Conservation (phyloP, 1,284 basidiomycete genomes). For the Ganoderma boninense region DNA sequence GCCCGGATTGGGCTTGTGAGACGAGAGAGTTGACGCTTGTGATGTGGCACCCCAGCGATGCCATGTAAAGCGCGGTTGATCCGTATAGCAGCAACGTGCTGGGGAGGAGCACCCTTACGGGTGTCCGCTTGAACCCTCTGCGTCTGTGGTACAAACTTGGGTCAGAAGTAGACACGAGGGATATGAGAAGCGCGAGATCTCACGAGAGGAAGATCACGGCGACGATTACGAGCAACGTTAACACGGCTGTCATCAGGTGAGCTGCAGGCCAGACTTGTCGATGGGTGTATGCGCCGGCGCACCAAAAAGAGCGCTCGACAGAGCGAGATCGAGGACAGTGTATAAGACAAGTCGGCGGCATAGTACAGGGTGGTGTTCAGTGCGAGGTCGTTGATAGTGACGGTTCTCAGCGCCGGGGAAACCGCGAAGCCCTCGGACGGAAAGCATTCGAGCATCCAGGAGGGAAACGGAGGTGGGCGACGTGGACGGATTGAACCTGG, state of each 20-base stretch:
- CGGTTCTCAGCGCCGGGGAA: neutral
- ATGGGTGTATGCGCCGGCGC: neutral
- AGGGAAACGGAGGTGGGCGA: neutral
- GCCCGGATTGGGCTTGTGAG: neutral
- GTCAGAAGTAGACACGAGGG: neutral
- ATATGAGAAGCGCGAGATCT: neutral
- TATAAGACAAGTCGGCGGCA: neutral
- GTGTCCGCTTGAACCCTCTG: neutral
- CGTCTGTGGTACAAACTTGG: neutral
- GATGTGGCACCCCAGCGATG: neutral
- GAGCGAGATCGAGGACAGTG: neutral
- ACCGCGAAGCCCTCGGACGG: neutral
- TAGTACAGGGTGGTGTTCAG: constrained; percentile 1
- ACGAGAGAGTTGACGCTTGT: neutral
- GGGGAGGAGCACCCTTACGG: neutral
- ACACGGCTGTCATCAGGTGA: neutral
- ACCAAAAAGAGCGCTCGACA: constrained; percentile 2
- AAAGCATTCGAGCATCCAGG: neutral
- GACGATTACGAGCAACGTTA: neutral
- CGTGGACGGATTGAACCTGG: neutral
- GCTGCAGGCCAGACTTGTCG: neutral
- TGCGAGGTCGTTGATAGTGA: neutral
- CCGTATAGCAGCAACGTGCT: neutral
- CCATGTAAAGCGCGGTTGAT: neutral
- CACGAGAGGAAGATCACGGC: neutral